These are phyloP conservation scores for Gymnopilus junonius DNA, from an alignment of 768 basidiomycete genomes.

Conservation along the genomic window DNA sequence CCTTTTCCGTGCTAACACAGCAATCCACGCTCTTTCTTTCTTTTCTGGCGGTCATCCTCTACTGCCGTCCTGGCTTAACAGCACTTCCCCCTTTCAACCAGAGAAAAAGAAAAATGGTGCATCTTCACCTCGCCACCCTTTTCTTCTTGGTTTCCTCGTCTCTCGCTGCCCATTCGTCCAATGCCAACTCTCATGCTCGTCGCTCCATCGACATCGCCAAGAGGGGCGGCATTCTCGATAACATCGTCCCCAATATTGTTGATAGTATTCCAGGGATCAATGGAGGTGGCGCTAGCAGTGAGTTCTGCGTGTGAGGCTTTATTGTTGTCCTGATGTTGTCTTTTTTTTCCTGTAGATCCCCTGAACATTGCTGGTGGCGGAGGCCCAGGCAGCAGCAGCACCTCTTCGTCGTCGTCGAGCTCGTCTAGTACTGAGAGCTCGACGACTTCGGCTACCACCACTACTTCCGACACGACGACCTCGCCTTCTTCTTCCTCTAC, in stretches of 20 bases:
- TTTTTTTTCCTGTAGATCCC: no score
- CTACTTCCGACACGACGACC: not conserved
- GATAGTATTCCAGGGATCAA: not conserved
- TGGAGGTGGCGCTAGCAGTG: not conserved
- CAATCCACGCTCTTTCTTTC: slow-evolving; percentile 47
- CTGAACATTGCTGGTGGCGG: not conserved
- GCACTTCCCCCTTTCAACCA: slow-evolving; percentile 25
- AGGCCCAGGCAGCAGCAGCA: not conserved
- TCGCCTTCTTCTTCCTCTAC: not conserved
- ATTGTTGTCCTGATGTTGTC: not conserved
- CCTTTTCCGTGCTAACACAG: slow-evolving; percentile 11
- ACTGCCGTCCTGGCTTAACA: slow-evolving; percentile 27
- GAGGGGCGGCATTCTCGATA: slow-evolving; percentile 2
- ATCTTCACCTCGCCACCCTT: slow-evolving; percentile 34
- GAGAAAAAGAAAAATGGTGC: slow-evolving; percentile 21
- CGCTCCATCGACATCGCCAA: slow-evolving; percentile 28
- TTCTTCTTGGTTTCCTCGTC: slow-evolving; percentile 29
- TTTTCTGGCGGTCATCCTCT: slow-evolving; percentile 24
- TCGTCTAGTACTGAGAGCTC: not conserved
- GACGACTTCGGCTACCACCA: not conserved
- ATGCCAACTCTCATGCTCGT: slow-evolving; percentile 34
- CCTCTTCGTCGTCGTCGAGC: not conserved
- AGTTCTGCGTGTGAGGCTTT: not conserved
- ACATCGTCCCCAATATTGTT: not conserved
- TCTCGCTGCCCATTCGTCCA: slow-evolving; percentile 45